These are phyloP conservation scores for Pythium periplocum DNA, from an alignment of 352 stramenopile species.

Conservation along the genomic window DNA sequence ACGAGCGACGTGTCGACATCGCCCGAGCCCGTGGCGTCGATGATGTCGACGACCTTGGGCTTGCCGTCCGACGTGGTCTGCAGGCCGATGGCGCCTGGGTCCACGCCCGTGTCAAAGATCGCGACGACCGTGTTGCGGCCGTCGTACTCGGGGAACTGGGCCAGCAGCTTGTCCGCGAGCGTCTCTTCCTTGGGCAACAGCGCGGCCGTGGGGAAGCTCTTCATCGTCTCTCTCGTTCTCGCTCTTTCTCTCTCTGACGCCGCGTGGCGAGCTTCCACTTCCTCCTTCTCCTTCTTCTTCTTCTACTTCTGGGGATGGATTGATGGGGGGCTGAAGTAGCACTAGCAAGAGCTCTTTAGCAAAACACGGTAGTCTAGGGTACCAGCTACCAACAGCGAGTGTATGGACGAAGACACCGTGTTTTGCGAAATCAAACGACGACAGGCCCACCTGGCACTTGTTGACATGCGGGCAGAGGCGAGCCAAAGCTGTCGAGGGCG, in stretches of 20 bases:
- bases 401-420: too few relatives aligned
- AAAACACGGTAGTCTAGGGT: background rate
- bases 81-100: conserved; percentile 87
- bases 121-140: conserved; percentile 88
- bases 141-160: conserved; percentile 83
- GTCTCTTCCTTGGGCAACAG: conserved; percentile 92
- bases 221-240: conserved; percentile 22
- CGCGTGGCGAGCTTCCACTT: conserved; percentile 11
- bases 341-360: background rate
- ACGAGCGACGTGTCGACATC: conserved; percentile 89
- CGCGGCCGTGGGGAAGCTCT: conserved; percentile 54
- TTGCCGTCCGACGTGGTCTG: conserved; percentile 80
- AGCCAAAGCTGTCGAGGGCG: too few relatives aligned
- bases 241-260: conserved; percentile 5
- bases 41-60: conserved; percentile 93
- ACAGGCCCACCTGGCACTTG: too few relatives aligned
- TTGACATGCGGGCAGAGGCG: too few relatives aligned
- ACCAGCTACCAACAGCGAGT: too few relatives aligned
- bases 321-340: background rate
- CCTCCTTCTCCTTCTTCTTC: too few relatives aligned
- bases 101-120: conserved; percentile 96
- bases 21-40: conserved; percentile 92
- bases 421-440: too few relatives aligned
- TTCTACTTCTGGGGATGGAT: background rate
- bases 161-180: conserved; percentile 70